A percentile compares a stretch with the other conserved stretches of the same genome.
These are phyloP conservation scores for Angomonas deanei DNA, from an alignment of 208 protist genomes.

Conservation along the genomic window DNA sequence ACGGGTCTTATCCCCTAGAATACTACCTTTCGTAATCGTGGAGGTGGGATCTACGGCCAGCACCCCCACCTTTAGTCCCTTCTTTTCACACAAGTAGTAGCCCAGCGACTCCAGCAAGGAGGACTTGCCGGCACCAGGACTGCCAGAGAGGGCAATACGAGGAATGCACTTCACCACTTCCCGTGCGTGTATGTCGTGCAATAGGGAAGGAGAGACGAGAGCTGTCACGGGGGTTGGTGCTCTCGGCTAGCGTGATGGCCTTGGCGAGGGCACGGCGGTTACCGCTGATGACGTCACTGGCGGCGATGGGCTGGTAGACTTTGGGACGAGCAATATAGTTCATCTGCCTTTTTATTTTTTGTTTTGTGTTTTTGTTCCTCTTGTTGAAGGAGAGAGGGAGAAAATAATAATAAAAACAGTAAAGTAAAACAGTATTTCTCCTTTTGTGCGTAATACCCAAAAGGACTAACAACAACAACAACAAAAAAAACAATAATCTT, in stretches of 20 bases:
- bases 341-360: slow-evolving; percentile 5
- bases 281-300: slow-evolving; percentile 31
- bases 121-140: slow-evolving; percentile 94
- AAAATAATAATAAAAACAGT: background rate
- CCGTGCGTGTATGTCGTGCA: slow-evolving; percentile 29
- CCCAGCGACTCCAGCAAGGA: slow-evolving; percentile 90
- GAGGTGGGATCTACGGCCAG: slow-evolving; percentile 92
- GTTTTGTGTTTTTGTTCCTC: background rate
- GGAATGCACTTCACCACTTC: slow-evolving; percentile 25
- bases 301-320: slow-evolving; percentile 14
- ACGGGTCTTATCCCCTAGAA: slow-evolving; percentile 95
- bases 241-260: slow-evolving; percentile 74
- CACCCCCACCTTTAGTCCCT: slow-evolving; percentile 58
- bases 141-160: slow-evolving; percentile 90
- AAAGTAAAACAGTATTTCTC: background rate
- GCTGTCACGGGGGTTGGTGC: slow-evolving; percentile 22
- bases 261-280: slow-evolving; percentile 50
- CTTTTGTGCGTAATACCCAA: too few species aligned
- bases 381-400: too few species aligned
- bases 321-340: slow-evolving; percentile 22
- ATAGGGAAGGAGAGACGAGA: slow-evolving; percentile 22
- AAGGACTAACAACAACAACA: background rate
- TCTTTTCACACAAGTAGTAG: slow-evolving; percentile 46
- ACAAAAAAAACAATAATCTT: background rate
- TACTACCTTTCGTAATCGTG: slow-evolving; percentile 82